A percentile compares a stretch with the other conserved stretches of the same genome.
Conservation (phyloP, 2,329 filamentous ascomycete species). For the Pseudocercospora pini-densiflorae region DNA sequence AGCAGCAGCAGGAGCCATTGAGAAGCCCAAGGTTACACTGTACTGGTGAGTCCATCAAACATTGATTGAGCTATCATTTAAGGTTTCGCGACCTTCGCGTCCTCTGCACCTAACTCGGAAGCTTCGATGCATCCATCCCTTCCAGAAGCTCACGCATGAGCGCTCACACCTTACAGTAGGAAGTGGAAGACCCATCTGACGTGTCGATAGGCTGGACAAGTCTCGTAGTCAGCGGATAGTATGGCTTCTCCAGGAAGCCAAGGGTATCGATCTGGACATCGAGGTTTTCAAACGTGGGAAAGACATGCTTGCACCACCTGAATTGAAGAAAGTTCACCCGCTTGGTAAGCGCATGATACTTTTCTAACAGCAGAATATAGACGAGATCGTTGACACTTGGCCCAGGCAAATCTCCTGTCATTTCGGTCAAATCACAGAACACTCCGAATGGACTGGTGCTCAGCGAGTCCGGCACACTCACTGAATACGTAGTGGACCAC, state of each 20-base stretch:
- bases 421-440: slow-evolving; percentile 64
- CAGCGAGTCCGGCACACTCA: slow-evolving; percentile 80
- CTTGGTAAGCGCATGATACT: slow-evolving; percentile 58
- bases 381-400: not conserved
- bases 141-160: not conserved
- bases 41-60: slow-evolving; percentile 59
- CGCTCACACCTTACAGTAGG: not conserved
- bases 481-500: slow-evolving; percentile 78
- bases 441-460: slow-evolving; percentile 61
- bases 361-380: not conserved
- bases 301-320: slow-evolving; percentile 72
- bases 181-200: slow-evolving; percentile 1
- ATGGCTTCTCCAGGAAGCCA: slow-evolving; percentile 84
- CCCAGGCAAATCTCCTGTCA: slow-evolving; percentile 72
- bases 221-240: slow-evolving; percentile 83
- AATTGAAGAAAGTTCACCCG: slow-evolving; percentile 78
- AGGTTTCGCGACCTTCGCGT: not conserved
- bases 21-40: slow-evolving; percentile 62
- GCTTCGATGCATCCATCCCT: not conserved
- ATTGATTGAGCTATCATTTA: not conserved
- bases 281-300: slow-evolving; percentile 73
- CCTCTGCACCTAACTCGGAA: not conserved
- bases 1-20: slow-evolving; percentile 21
- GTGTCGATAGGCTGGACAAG: slow-evolving; percentile 71
- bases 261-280: slow-evolving; percentile 73